Evolutionary conservation across 352 stramenopile species (phyloP), one percentile per base, ranked within the genome.

Genomic region (Globisporangium cystogenes): DNA sequence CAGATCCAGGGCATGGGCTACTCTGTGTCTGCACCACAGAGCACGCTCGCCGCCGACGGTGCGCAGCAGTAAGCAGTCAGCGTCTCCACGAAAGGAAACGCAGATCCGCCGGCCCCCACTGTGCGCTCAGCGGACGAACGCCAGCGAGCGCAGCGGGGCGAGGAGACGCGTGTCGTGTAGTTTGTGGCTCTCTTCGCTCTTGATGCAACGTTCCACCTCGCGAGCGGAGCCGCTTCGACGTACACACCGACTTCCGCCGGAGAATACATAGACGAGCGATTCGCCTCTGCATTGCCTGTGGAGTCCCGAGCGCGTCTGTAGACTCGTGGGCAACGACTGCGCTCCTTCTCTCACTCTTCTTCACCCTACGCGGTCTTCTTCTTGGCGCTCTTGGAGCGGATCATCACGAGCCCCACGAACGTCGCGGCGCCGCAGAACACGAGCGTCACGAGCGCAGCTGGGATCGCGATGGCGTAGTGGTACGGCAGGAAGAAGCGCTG

Each of bases 401-500:
- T 92, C 83, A 96, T 93, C 40, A 95, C 87, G 45, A 95, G 68
- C 7, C 86, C 87, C 27, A 96, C 90, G 50, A 96, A 96, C 1
- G 82, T 91, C 10, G 81, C 82, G 35, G 85, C 80, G 16, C 86
- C 70, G 14, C 72, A 82, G 57, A 96, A 86, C n/a, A 96, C 70
- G 46, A 96, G 56, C 55, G 95, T 81, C 5, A 96, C 66, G 18
- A 96, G 68, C 36, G 92, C 67, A 0, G 87, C 84, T 0, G 86
- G 87, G 57, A 96, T 89, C 23, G 79, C 82, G 43, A 96, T 95
- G 23, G 87, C 87, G 60, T 93, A 96, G 59, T 95, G 78, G 59
- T 93, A 90, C 48, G 84, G 80, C 53, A 91, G 72, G 55, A 96
- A 96, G 39, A 93, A 88, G 26, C 72, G 69, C 50, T 95, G 87